These are phyloP conservation scores for Ophiostoma australiae DNA, from an alignment of 2,329 filamentous ascomycete genomes.

Conservation along the genomic window DNA sequence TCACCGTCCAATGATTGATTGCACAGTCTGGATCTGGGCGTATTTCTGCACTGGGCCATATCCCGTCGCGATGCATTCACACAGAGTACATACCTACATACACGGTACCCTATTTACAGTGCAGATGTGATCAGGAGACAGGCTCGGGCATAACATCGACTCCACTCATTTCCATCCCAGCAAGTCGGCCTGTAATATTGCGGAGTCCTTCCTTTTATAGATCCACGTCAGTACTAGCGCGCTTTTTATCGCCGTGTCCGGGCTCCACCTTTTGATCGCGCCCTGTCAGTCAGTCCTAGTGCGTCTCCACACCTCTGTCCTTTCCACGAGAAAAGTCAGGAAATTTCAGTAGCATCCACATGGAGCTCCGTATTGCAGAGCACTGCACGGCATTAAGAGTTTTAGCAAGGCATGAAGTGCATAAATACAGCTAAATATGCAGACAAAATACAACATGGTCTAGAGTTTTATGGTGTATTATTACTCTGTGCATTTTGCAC, in stretches of 20 bases:
- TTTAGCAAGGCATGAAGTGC: background rate
- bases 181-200: background rate
- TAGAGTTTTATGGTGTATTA: background rate
- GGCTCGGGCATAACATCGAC: slow-evolving; percentile 4
- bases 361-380: background rate
- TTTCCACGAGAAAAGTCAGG: background rate
- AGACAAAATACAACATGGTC: background rate
- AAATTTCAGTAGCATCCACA: slow-evolving; percentile 1
- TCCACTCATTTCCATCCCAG: background rate
- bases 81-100: no score
- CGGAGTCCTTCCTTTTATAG: background rate
- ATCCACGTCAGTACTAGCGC: background rate
- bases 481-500: background rate
- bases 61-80: no score
- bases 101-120: no score
- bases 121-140: background rate
- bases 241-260: slow-evolving; percentile 10
- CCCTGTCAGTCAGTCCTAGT: background rate
- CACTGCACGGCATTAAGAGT: background rate
- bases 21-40: no score
- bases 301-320: background rate
- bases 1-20: no score
- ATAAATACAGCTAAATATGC: background rate
- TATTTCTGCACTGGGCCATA: no score
- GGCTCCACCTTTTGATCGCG: background rate